Percentiles rank a stretch among this genome's conserved stretches.
Conservation (phyloP, 768 basidiomycete species). For the Termitomyces sp. region DNA sequence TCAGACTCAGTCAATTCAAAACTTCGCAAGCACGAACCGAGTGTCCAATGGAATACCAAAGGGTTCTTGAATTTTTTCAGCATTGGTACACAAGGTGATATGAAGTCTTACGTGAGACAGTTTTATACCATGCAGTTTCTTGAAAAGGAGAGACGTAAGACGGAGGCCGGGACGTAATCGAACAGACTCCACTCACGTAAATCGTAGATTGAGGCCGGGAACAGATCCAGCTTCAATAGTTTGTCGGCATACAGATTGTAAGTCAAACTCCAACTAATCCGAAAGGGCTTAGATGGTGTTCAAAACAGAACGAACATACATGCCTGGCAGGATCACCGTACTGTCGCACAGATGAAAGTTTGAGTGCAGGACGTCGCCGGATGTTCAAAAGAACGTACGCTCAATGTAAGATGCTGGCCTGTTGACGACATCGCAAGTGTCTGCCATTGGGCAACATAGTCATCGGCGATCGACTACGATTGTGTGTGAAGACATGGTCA, state of each 20-base stretch:
- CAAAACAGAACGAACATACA: conserved; percentile 10
- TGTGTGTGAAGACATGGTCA: neutral
- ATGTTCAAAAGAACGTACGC: conserved; percentile 25
- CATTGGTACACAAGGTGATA: neutral
- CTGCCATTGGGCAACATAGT: conserved; percentile 52
- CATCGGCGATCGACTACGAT: conserved; percentile 44
- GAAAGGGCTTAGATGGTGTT: neutral
- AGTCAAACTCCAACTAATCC: conserved; percentile 45
- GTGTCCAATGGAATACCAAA: conserved; percentile 47
- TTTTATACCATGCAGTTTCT: conserved; percentile 51
- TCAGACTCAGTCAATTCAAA: neutral
- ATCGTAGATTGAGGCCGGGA: conserved; percentile 41
- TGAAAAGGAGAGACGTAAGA: neutral
- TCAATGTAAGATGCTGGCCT: conserved; percentile 47
- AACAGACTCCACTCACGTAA: conserved; percentile 31
- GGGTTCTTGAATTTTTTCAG: conserved; percentile 21
- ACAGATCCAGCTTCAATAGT: conserved; percentile 47
- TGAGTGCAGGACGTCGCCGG: too few relatives aligned
- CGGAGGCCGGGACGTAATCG: neutral
- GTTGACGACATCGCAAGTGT: conserved; percentile 43
- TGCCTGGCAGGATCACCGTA: conserved; percentile 22
- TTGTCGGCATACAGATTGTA: conserved; percentile 64
- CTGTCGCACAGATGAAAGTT: conserved; percentile 15
- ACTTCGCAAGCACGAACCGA: conserved; percentile 21
- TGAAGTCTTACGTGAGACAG: conserved; percentile 31